These are phyloP conservation scores for Mrakia blollopis DNA, from an alignment of 768 basidiomycete genomes.

Conservation along the genomic window DNA sequence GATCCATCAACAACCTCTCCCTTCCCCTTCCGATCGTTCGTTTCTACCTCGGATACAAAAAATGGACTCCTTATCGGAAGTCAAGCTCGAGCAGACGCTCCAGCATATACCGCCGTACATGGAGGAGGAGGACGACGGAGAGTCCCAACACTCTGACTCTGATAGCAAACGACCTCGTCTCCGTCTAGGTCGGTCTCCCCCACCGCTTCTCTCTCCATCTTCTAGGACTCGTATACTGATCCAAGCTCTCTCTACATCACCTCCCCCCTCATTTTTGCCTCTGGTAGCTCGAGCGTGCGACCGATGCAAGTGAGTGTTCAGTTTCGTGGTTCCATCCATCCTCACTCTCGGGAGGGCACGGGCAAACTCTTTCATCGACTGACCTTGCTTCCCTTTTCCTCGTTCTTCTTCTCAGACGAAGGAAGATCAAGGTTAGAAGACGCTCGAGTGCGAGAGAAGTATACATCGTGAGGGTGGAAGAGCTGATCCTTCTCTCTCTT, in stretches of 20 bases:
- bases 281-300: slow-evolving; percentile 29
- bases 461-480: not conserved
- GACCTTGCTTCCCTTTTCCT: not conserved
- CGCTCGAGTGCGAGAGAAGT: not conserved
- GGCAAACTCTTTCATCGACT: not conserved
- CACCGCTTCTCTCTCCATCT: not conserved
- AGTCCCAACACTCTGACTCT: slow-evolving; percentile 12
- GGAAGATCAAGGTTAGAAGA: slow-evolving; percentile 32
- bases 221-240: not conserved
- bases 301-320: slow-evolving; percentile 29
- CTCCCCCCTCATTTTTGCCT: not conserved
- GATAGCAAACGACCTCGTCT: slow-evolving; percentile 41
- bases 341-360: not conserved
- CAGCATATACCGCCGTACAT: slow-evolving; percentile 14
- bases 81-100: not conserved
- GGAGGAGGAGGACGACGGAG: slow-evolving; percentile 28
- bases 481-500: not conserved
- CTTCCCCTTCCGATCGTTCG: not conserved
- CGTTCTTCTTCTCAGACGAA: not conserved
- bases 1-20: not conserved
- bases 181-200: slow-evolving; percentile 34
- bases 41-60: not conserved
- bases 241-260: not conserved
- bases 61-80: slow-evolving; percentile 4
- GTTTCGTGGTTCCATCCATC: not conserved